A percentile compares a stretch with the other conserved stretches of the same genome.
Conservation (phyloP, 2,329 filamentous ascomycete species). For the Bimuria novae-zelandiae region DNA sequence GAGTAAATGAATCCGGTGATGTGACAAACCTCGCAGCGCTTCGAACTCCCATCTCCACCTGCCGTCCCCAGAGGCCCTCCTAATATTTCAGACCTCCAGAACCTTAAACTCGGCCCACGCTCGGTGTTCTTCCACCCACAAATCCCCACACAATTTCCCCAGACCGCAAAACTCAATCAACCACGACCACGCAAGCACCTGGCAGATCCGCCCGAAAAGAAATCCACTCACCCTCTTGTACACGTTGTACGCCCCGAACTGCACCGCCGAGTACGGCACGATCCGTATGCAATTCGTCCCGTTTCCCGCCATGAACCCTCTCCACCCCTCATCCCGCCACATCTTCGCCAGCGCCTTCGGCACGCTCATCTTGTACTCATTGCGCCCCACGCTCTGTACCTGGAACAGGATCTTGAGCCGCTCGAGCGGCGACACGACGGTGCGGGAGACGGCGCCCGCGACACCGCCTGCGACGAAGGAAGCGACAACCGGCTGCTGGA, state of each 20-base stretch:
- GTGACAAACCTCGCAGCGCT: background rate
- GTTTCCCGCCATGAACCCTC: slow-evolving; percentile 96
- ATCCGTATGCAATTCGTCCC: slow-evolving; percentile 98
- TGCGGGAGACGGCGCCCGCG: slow-evolving; percentile 94
- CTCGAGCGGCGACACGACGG: slow-evolving; percentile 94
- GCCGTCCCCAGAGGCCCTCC: too few relatives aligned
- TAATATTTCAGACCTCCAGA: too few relatives aligned
- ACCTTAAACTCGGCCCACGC: too few relatives aligned
- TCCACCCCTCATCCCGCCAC: slow-evolving; percentile 96
- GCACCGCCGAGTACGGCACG: slow-evolving; percentile 95
- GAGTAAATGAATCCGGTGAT: slow-evolving; percentile 9
- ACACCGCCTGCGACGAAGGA: slow-evolving; percentile 94
- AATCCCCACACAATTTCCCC: background rate
- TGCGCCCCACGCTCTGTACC: slow-evolving; percentile 85
- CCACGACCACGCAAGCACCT: background rate
- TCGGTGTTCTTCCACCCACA: background rate
- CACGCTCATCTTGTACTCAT: slow-evolving; percentile 92
- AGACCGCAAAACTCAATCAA: background rate
- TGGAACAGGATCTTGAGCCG: slow-evolving; percentile 98
- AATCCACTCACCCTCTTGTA: slow-evolving; percentile 78
- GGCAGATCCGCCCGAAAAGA: slow-evolving; percentile 8
- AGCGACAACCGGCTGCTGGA: slow-evolving; percentile 84
- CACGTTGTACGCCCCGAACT: slow-evolving; percentile 97
- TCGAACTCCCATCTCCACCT: background rate
- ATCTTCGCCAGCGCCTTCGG: slow-evolving; percentile 89